phyloP scores from a whole-genome alignment of 345 rosid genomes.

The Arabis alpina region DNA sequence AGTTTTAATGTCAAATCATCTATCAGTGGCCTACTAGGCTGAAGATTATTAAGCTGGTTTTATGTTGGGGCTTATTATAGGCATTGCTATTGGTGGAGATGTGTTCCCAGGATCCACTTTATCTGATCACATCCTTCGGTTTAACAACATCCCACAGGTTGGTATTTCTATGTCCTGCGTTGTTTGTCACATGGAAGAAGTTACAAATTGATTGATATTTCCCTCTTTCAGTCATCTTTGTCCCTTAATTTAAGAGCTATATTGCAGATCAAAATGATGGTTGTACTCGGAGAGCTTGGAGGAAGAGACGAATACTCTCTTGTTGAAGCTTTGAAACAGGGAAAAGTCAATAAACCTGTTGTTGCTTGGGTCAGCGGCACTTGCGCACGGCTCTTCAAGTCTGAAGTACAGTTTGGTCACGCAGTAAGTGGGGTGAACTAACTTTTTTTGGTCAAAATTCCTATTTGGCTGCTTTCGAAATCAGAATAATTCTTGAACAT shows the following conservation, averaged over 20 bases:
- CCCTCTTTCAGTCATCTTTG: background rate
- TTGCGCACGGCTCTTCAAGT: slow-evolving; percentile 95
- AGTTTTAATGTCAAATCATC: background rate
- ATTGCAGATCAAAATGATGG: slow-evolving; percentile 84
- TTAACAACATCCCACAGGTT: slow-evolving; percentile 98
- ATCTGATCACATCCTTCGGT: slow-evolving; percentile 91
- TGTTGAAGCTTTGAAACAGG: slow-evolving; percentile 94
- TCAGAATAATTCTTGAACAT: slow-evolving; percentile 26
- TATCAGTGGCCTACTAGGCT: background rate
- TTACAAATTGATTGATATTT: slow-evolving; percentile 2
- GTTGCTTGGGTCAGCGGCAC: slow-evolving; percentile 99
- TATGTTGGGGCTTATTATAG: slow-evolving; percentile 49
- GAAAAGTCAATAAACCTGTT: slow-evolving; percentile 90
- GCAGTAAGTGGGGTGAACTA: slow-evolving; percentile 69
- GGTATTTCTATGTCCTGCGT: background rate
- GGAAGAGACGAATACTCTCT: slow-evolving; percentile 97
- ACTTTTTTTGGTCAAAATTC: background rate
- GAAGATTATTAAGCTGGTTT: slow-evolving; percentile 18
- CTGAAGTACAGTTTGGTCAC: slow-evolving; percentile 98
- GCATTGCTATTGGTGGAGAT: slow-evolving; percentile 99
- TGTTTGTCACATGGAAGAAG: background rate
- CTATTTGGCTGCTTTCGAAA: background rate
- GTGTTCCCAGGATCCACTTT: slow-evolving; percentile 98
- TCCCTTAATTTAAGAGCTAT: slow-evolving; percentile 23
- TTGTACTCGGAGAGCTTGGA: slow-evolving; percentile 98